Conservation (phyloP, 176 grass and related monocot species). For the Oryza rufipogon region DNA sequence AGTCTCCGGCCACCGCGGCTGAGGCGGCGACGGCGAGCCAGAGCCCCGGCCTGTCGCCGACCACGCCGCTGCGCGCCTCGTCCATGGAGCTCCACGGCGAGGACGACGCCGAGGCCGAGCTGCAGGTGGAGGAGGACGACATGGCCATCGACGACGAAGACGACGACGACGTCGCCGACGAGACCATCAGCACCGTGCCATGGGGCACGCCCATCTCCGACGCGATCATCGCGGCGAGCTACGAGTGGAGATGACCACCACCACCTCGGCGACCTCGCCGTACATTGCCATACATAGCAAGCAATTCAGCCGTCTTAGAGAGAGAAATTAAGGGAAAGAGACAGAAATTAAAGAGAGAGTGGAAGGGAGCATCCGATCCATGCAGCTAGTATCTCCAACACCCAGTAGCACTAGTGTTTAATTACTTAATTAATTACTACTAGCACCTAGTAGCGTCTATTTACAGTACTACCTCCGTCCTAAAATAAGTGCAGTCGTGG, state of each 20-base stretch:
- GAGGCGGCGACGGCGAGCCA: background rate
- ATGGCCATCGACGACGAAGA: slow-evolving; percentile 46
- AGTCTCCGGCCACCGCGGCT: background rate
- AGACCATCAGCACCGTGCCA: background rate
- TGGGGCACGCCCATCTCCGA: slow-evolving; percentile 27
- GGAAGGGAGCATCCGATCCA: slow-evolving; percentile 56
- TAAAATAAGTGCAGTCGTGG: no score
- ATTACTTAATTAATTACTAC: background rate
- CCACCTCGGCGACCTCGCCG: background rate
- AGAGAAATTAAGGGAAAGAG: background rate
- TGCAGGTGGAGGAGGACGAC: slow-evolving; percentile 52
- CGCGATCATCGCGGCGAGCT: background rate
- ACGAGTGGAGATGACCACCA: slow-evolving; percentile 35
- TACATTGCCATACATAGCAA: slow-evolving; percentile 32
- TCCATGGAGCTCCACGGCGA: slow-evolving; percentile 46
- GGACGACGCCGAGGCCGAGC: slow-evolving; percentile 32
- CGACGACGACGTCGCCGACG: background rate
- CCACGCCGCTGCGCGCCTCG: slow-evolving; percentile 17
- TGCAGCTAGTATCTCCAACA: background rate
- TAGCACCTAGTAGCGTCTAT: background rate
- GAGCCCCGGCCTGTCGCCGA: slow-evolving; percentile 30
- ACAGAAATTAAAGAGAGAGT: background rate
- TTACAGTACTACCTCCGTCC: background rate
- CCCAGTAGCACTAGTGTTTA: background rate
- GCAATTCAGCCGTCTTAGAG: background rate